Evolutionary conservation across 345 rosid genomes (phyloP), one percentile per base, ranked within the genome.

Genomic region (Abelmoschus esculentus): DNA sequence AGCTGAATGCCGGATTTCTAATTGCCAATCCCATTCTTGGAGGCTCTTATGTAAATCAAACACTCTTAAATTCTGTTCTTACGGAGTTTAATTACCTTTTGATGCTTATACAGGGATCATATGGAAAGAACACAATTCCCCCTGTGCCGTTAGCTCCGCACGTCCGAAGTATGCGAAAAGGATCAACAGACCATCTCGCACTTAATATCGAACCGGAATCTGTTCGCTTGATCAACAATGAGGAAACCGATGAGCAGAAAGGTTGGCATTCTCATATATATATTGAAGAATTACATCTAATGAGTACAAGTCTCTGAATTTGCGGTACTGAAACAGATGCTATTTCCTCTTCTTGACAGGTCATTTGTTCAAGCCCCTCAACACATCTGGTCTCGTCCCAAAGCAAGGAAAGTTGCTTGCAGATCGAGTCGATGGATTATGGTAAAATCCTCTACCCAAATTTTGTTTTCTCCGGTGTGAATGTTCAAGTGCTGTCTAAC

Each of bases 361-460:
- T 75, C 97, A 88, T 70, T 80, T 76, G 62, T 90, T 93, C 84
- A 93, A 86, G 86, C 85, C 96, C 49, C 91, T 93, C 52, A 89
- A 83, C 79, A 81, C 95, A 78, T 84, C 91, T 3, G 96, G 98
- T 72, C 90, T 90, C 49, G 75, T 91, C 69, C 96, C 98, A 46
- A 84, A 69, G 67, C 95, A 89, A 86, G 98, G 97, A 54, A 93
- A 89, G 81, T 71, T 87, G 77, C 54, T 88, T 26, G 97, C 98
- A 74, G 98, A 91, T 77, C 86, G 92, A 42, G 74, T 93, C 1
- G 98, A 93, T 46, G 92, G 98, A 74, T 77, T 93, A 61, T 93
- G 98, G 98, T 91, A 89, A 49, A 49, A 15, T 49, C 19, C 19
- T 3, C 64, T 28, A 34, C 46, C 29, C 32, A 31, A 52, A 57